Evolutionary conservation across 352 stramenopile species (phyloP).

Genomic region (Thraustotheca clavata): DNA sequence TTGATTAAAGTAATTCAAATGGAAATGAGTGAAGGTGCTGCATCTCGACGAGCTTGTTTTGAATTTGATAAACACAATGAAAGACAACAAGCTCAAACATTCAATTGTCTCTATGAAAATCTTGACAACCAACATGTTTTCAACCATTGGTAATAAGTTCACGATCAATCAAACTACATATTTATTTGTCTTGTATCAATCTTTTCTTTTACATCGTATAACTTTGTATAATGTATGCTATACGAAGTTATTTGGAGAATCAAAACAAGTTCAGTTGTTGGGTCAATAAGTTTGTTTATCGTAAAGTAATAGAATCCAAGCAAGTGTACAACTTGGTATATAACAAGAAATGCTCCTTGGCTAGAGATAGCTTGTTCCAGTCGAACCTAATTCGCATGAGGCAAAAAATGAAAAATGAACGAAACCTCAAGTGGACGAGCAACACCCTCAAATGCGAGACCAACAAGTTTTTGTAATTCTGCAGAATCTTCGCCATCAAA

Average conservation of each 20-base stretch:
- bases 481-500: conserved; percentile 53
- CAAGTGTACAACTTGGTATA: conserved; percentile 59
- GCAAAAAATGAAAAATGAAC: neutral
- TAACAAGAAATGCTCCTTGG: conserved; percentile 42
- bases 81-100: neutral
- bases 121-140: neutral
- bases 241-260: too few species aligned
- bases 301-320: conserved; percentile 60
- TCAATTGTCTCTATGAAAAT: conserved; percentile 1
- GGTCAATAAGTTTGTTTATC: conserved; percentile 35
- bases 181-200: too few species aligned
- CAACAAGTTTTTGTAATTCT: conserved; percentile 32
- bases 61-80: conserved; percentile 3
- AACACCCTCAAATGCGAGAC: conserved; percentile 48
- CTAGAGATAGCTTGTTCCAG: conserved; percentile 53
- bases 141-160: neutral
- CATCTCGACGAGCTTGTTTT: neutral
- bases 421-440: conserved; percentile 33
- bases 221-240: too few species aligned
- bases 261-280: conserved; percentile 15
- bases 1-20: neutral
- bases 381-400: conserved; percentile 28
- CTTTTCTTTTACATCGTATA: too few species aligned
- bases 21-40: neutral
- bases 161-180: neutral